phyloP scores from a whole-genome alignment of 2,329 filamentous ascomycete species.

The Cercospora berteroae region DNA sequence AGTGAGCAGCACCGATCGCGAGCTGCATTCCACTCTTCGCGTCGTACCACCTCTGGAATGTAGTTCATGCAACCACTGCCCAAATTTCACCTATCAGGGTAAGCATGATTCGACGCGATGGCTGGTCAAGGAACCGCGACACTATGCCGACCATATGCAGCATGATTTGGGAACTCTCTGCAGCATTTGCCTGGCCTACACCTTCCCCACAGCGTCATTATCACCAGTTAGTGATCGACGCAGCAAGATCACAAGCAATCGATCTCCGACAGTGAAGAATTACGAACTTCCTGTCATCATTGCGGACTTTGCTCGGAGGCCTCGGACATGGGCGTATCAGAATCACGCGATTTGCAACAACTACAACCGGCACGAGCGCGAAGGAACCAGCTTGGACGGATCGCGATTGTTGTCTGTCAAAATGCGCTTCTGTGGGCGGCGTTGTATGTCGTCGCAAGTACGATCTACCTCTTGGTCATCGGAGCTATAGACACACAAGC shows the following conservation, averaged over 20 bases:
- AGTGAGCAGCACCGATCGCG: not conserved
- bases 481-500: constrained; percentile 20
- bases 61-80: constrained; percentile 19
- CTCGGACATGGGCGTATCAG: constrained; percentile 4
- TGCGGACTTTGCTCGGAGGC: not conserved
- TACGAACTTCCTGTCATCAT: not conserved
- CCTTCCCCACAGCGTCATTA: not conserved
- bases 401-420: constrained; percentile 27
- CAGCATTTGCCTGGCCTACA: not conserved
- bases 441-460: constrained; percentile 29
- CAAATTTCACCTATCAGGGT: constrained; percentile 7
- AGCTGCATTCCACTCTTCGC: constrained; percentile 8
- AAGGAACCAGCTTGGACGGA: constrained; percentile 15
- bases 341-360: not conserved
- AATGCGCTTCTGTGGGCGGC: constrained; percentile 31
- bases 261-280: too few relatives aligned
- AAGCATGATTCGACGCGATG: constrained; percentile 8
- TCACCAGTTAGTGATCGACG: not conserved
- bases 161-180: not conserved
- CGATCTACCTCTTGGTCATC: constrained; percentile 26
- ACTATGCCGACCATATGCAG: not conserved
- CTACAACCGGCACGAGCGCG: not conserved
- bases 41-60: constrained; percentile 13
- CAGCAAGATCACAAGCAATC: not conserved
- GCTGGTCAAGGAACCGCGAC: constrained; percentile 10